Evolutionary conservation across 345 rosid genomes (phyloP), one percentile per base, ranked within the genome.

Genomic region (Salix exigua): DNA sequence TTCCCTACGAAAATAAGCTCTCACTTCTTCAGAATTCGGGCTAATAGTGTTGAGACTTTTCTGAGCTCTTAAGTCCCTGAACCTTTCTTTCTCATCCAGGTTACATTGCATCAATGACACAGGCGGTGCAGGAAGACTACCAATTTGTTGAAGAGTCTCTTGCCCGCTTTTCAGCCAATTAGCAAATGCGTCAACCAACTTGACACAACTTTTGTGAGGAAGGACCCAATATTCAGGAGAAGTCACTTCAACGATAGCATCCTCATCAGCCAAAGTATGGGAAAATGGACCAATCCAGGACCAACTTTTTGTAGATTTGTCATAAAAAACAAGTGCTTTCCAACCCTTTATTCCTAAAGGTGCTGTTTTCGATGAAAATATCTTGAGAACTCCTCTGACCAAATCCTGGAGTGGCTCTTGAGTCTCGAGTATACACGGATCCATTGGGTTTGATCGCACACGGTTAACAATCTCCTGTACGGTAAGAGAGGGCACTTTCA

Each of bases 291-390:
- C 98, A 77, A 86, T 81, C 99, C 99, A 96, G 60, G 88, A 86
- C 99, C 99, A 96, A 81, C 90, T 82, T 87, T 94, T 96, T 61
- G 87, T 87, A 51, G 92, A 74, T 79, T 85, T 96, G 70, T 96
- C 98, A 77, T 82, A 96, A 70, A 83, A 85, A 64, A 88, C 97
- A 69, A 96, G 99, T 7, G 91, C 85, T 86, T 91, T 96, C 99
- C 99, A 96, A 77, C 94, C 94, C 80, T 96, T 96, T 62, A 94
- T 98, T 75, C 99, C 99, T 70, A 94, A 83, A 78, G 99, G 97
- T 19, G 98, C 97, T 55, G 99, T 88, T 82, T 86, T 96, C 0
- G 99, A 94, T 66, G 94, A 87, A 83, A 89, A 90, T 81, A 91
- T 94, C 87, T 90, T 96, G 80, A 96, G 88, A 75, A 90, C 97